Evolutionary conservation across 352 stramenopile species (phyloP).

Genomic region (Blastocystis sp.): DNA sequence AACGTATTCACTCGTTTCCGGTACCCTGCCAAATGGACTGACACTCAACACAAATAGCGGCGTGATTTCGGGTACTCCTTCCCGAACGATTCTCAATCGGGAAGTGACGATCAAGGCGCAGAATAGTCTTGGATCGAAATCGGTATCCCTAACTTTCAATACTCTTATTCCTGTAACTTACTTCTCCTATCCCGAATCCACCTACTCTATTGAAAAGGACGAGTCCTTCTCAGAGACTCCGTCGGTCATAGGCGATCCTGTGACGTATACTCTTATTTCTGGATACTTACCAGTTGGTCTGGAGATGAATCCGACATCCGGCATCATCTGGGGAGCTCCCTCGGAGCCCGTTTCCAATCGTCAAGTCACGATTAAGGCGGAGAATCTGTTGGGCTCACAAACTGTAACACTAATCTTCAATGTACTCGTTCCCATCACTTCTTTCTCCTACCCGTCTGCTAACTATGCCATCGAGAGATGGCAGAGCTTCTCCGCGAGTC

Average conservation of each 20-base stretch:
- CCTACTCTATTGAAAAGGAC: neutral
- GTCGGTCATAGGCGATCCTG: slow-evolving; percentile 15
- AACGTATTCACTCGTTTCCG: neutral
- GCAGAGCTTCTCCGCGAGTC: neutral
- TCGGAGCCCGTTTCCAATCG: no score
- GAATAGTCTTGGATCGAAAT: no score
- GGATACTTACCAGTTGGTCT: no score
- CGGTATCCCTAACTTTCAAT: no score
- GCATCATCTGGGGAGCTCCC: no score
- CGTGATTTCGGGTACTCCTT: slow-evolving; percentile 39
- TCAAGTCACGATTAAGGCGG: neutral
- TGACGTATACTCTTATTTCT: no score
- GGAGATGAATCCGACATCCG: no score
- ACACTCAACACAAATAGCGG: slow-evolving; percentile 12
- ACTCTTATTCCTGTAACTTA: neutral
- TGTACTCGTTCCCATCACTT: neutral
- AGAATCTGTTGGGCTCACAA: neutral
- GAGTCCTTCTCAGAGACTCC: slow-evolving; percentile 4
- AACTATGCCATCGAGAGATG: slow-evolving; percentile 21
- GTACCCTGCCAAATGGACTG: slow-evolving; percentile 10
- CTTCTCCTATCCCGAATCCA: neutral
- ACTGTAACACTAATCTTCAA: neutral
- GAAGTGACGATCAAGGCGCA: no score
- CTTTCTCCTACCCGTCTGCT: slow-evolving; percentile 4
- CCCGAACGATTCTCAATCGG: neutral